These are phyloP conservation scores for Colletotrichum lini DNA, from an alignment of 2,329 filamentous ascomycete species.

Conservation along the genomic window DNA sequence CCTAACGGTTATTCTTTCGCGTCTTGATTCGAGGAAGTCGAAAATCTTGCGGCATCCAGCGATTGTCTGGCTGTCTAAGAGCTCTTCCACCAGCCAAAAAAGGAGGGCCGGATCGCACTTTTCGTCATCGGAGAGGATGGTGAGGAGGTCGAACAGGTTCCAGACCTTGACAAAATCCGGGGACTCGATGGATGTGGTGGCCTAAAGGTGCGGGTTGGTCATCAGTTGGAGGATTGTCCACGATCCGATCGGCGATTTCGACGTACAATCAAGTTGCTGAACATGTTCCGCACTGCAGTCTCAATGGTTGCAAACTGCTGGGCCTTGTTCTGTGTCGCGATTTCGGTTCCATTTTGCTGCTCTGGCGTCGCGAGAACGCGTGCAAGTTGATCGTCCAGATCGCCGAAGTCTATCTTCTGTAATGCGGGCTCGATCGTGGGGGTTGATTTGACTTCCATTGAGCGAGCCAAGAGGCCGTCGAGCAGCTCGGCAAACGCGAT, in stretches of 20 bases:
- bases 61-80: constrained; percentile 96
- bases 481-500: constrained; percentile 68
- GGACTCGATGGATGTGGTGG: constrained; percentile 81
- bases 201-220: constrained; percentile 60
- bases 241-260: neutral
- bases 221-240: constrained; percentile 20
- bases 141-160: constrained; percentile 95
- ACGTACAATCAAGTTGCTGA: constrained; percentile 84
- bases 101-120: constrained; percentile 83
- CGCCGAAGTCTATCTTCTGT: constrained; percentile 75
- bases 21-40: constrained; percentile 93
- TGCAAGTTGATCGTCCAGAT: constrained; percentile 62
- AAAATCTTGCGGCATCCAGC: constrained; percentile 92
- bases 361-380: constrained; percentile 49
- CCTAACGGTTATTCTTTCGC: constrained; percentile 87
- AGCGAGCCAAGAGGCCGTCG: constrained; percentile 70
- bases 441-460: constrained; percentile 70
- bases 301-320: constrained; percentile 82
- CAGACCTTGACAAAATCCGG: constrained; percentile 87
- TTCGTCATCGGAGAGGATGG: constrained; percentile 87
- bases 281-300: constrained; percentile 84
- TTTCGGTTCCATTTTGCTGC: constrained; percentile 36
- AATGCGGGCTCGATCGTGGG: constrained; percentile 81
- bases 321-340: constrained; percentile 57
- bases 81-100: constrained; percentile 93